Evolutionary conservation across 228 moss, liverwort and hornwort genomes (phyloP).

Genomic region (Sphagnum magellanicum): DNA sequence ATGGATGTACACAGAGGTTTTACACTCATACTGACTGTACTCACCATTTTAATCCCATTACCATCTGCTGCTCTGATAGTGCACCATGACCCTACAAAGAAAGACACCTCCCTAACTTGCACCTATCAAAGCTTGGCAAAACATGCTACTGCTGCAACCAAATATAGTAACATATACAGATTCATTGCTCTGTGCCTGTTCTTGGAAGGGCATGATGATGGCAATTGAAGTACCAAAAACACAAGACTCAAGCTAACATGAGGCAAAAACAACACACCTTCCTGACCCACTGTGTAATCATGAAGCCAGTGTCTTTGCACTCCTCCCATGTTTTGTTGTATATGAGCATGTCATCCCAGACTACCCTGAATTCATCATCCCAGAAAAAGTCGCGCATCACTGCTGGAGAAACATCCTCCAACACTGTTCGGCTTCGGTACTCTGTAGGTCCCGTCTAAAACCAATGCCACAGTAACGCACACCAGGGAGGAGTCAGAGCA

Average conservation of each 20-base stretch:
- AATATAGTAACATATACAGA: too few relatives aligned
- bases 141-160: too few relatives aligned
- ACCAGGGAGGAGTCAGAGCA: background rate
- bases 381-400: slow-evolving; percentile 85
- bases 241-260: too few relatives aligned
- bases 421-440: slow-evolving; percentile 66
- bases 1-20: background rate
- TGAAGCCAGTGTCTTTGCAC: slow-evolving; percentile 63
- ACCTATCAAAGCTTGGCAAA: too few relatives aligned
- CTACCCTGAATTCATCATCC: slow-evolving; percentile 81
- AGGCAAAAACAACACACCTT: slow-evolving; percentile 38
- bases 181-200: too few relatives aligned
- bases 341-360: slow-evolving; percentile 94
- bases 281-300: slow-evolving; percentile 84
- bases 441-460: slow-evolving; percentile 68
- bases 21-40: too few relatives aligned
- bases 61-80: too few relatives aligned
- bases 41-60: too few relatives aligned
- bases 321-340: slow-evolving; percentile 56
- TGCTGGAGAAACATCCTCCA: slow-evolving; percentile 56
- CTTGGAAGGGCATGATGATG: too few relatives aligned
- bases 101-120: too few relatives aligned
- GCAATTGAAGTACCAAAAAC: too few relatives aligned
- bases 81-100: too few relatives aligned
- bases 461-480: background rate